A percentile compares a stretch with the other conserved stretches of the same genome.
These are phyloP conservation scores for Candida yuanshanica DNA, from an alignment of 805 yeast genomes.

Conservation along the genomic window DNA sequence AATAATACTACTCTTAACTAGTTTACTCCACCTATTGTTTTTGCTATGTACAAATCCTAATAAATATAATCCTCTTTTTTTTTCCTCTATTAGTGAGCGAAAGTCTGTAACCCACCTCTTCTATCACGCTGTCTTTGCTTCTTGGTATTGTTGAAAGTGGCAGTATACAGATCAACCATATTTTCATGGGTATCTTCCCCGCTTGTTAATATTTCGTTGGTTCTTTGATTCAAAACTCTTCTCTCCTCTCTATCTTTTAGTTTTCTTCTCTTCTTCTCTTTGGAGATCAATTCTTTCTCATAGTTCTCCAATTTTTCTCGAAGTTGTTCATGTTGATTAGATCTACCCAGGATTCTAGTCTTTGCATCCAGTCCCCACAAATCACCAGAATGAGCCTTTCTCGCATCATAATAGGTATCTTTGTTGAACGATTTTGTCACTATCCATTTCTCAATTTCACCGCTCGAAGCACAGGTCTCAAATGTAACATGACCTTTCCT, in stretches of 20 bases:
- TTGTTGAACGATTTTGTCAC: constrained; percentile 73
- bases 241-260: constrained; percentile 12
- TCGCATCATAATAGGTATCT: constrained; percentile 80
- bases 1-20: background rate
- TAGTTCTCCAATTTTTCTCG: constrained; percentile 29
- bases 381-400: constrained; percentile 82
- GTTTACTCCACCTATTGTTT: background rate
- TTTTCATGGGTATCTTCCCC: constrained; percentile 16
- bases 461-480: constrained; percentile 74
- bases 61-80: background rate
- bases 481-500: constrained; percentile 77
- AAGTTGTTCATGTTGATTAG: constrained; percentile 26
- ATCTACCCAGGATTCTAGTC: constrained; percentile 34
- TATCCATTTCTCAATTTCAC: constrained; percentile 81
- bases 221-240: constrained; percentile 9
- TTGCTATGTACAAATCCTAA: constrained; percentile 1
- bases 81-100: background rate
- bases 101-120: constrained; percentile 10
- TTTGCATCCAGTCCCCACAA: constrained; percentile 76
- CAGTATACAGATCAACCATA: constrained; percentile 20
- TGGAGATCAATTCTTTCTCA: constrained; percentile 24
- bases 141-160: constrained; percentile 21
- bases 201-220: constrained; percentile 13
- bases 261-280: constrained; percentile 12
- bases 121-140: constrained; percentile 23